Evolutionary conservation across 2,329 filamentous ascomycete species (phyloP).

Genomic region (Pseudogymnoascus sp.): DNA sequence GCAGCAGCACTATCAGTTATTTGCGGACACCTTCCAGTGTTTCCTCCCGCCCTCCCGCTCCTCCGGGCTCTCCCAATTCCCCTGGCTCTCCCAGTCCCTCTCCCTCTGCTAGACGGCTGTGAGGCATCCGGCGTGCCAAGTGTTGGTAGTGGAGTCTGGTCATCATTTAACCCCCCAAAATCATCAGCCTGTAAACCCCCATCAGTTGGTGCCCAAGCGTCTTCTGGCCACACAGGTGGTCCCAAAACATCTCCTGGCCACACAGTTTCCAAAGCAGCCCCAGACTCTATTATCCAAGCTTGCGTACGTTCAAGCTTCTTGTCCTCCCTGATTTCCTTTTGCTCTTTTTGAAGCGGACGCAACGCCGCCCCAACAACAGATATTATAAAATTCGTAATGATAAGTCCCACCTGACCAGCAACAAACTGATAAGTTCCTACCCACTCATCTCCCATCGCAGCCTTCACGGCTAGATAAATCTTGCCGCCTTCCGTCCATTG

Average conservation of each 20-base stretch:
- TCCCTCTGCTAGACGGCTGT: not conserved
- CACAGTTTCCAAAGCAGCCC: not conserved
- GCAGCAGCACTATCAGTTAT: not conserved
- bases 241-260: not conserved
- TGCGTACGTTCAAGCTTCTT: too few relatives aligned
- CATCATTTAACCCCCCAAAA: not conserved
- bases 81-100: not conserved
- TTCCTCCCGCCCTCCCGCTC: not conserved
- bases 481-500: not conserved
- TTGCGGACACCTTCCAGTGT: not conserved
- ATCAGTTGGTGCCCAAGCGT: not conserved
- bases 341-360: not conserved
- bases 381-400: not conserved
- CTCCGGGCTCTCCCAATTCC: not conserved
- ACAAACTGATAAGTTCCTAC: not conserved
- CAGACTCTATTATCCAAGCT: not conserved
- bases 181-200: not conserved
- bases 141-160: not conserved
- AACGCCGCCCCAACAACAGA: not conserved
- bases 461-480: not conserved
- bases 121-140: not conserved
- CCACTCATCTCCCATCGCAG: not conserved
- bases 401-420: not conserved
- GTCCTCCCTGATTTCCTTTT: not conserved
- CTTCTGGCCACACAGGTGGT: not conserved